Evolutionary conservation across 345 rosid species (phyloP), one percentile per base, ranked within the genome.

Genomic region (Ceriops tagal): DNA sequence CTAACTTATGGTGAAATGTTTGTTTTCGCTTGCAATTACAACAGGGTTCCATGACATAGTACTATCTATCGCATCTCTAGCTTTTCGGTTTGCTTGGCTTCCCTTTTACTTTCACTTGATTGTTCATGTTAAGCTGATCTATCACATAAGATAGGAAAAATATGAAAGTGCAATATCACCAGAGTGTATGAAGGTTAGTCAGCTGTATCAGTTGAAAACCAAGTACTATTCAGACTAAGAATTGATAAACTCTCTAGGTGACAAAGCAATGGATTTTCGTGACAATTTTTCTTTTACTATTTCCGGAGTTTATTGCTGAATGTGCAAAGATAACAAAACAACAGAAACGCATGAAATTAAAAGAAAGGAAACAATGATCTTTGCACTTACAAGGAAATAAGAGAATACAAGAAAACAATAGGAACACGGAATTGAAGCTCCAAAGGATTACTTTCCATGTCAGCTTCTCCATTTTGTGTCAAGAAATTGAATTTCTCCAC

Each of bases 401-500:
- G 52, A 53, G 26, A 66, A 35, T 43, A 15, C 8, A 49, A 10
- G 20, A 39, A 19, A 52, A 58, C 21, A 71, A 51, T 27, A 35
- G 57, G 46, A 65, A 65, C 31, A 66, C 39, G 24, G 61, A 52
- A 60, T 34, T 57, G 59, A 57, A 64, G 68, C 64, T 53, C 26
- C 6, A 20, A 28, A 43, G 30, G 32, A 27, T 61, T 35, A 47
- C 49, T 26, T 57, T 68, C 56, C 16, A 18, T 55, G 32, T 34
- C 53, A 69, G 65, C 32, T 30, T 35, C 39, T 55, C 32, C 47
- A 18, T 21, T 39, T 8, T 13, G 4, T 5, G 9, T 53, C 74
- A 93, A 22, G 98, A 93, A 74, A 93, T 89, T 18, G 98, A 91
- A 80, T 91, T 93, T 74, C 98, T 87, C 98, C 98, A 93, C 66